Conservation (phyloP, 2,329 filamentous ascomycete species). For the Alternaria panax region DNA sequence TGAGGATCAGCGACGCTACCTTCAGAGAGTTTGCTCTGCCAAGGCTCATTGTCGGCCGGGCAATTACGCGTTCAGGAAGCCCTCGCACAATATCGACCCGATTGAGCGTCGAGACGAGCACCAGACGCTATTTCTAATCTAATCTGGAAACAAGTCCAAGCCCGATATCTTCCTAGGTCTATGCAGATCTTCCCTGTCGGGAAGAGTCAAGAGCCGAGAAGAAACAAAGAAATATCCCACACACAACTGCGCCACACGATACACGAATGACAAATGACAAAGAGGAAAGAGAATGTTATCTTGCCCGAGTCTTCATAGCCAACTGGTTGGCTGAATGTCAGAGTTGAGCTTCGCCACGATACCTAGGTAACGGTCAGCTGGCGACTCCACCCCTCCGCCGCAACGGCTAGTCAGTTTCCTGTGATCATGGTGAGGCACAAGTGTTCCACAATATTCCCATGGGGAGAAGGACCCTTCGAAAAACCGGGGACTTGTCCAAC, state of each 20-base stretch:
- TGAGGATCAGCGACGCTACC: conserved; percentile 19
- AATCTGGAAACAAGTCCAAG: conserved; percentile 10
- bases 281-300: conserved; percentile 1
- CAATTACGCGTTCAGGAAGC: conserved; percentile 12
- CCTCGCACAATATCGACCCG: conserved; percentile 5
- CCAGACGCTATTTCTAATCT: conserved; percentile 8
- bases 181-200: conserved; percentile 19
- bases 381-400: conserved; percentile 7
- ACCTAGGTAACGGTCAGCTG: conserved; percentile 8
- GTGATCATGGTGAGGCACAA: conserved; percentile 1
- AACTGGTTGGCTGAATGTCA: background rate
- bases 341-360: background rate
- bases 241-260: background rate
- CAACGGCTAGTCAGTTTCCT: conserved; percentile 1
- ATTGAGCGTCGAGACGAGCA: conserved; percentile 17
- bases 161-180: conserved; percentile 16
- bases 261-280: background rate
- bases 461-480: conserved; percentile 1
- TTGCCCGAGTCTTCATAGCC: background rate
- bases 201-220: conserved; percentile 10
- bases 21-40: conserved; percentile 12
- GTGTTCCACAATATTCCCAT: conserved; percentile 10
- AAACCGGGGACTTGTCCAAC: conserved; percentile 1
- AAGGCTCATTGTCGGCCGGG: conserved; percentile 7
- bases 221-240: conserved; percentile 10